phyloP scores from a whole-genome alignment of 768 basidiomycete genomes.

The Suillus luteus region DNA sequence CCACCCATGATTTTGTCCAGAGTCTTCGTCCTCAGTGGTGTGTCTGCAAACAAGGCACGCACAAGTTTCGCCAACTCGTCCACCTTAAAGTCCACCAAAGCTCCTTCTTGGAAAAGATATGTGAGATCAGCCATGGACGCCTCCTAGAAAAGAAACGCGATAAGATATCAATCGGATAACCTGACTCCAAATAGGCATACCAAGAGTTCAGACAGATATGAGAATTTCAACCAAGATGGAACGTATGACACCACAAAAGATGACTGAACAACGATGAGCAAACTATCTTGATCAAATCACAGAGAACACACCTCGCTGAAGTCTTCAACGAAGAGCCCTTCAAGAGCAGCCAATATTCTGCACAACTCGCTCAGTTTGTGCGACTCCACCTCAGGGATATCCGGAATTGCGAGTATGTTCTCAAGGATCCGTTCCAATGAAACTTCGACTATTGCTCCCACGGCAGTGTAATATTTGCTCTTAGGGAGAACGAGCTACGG shows the following conservation, averaged over 20 bases:
- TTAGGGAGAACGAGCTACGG: constrained; percentile 66
- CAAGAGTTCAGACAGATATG: constrained; percentile 89
- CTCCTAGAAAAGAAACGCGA: constrained; percentile 52
- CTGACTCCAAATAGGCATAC: constrained; percentile 45
- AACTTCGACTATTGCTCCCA: constrained; percentile 72
- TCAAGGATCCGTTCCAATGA: constrained; percentile 66
- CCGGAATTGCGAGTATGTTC: constrained; percentile 74
- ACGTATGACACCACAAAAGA: constrained; percentile 83
- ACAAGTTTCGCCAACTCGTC: constrained; percentile 84
- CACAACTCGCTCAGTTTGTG: constrained; percentile 82
- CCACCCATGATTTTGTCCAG: constrained; percentile 73
- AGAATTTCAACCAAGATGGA: constrained; percentile 94
- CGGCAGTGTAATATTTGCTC: constrained; percentile 67
- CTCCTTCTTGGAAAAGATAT: constrained; percentile 89
- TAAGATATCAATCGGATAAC: neutral
- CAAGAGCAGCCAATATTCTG: constrained; percentile 73
- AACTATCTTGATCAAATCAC: neutral
- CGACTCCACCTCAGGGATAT: constrained; percentile 89
- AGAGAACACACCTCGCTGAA: constrained; percentile 50
- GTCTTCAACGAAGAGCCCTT: constrained; percentile 77
- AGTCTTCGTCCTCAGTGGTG: constrained; percentile 74
- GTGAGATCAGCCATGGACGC: constrained; percentile 90
- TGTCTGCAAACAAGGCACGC: constrained; percentile 86
- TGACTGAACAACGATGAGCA: constrained; percentile 42
- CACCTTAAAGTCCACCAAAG: constrained; percentile 85